Base-by-base conservation (phyloP, 257 asterid species). In the Misopates orontium region DNA sequence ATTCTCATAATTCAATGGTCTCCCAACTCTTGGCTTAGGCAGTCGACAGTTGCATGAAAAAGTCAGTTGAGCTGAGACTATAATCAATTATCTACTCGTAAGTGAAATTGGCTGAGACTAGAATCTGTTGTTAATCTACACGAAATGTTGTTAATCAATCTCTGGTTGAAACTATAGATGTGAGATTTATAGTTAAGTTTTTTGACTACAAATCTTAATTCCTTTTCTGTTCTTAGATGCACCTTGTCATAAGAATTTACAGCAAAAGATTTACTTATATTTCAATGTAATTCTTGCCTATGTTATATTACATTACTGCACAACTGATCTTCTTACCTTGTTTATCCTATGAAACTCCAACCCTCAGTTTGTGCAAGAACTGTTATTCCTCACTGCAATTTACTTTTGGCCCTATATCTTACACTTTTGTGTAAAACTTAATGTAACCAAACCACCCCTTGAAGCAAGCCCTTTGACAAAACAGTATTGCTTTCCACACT, bases 1-100 rank as follows among this genome's bases (percentile, higher is more conserved):
- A 94, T 75, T 85, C 97, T 47, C 86, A 77, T n/a, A 72, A 69
- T 20, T 56, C 90, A 21, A 90, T 86, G 95, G 79, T 90, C 60
- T 82, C 97, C 36, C 87, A 79, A 60, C 96, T 93, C 74, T 63
- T 80, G 77, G 80, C 81, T 68, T 80, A 81, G 71, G 21, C 31
- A 19, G 19, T 23, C 50, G 22, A 16, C 32, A 40, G 36, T n/a
- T 28, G 45, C 8, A 49, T 67, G 16, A 14, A 49, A 75, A 60
- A 56, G 56, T 56, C 21, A 58, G 28, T 24, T 20, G 36, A 31
- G 44, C 22, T 53, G 36, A 9, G 53, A 11, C 68, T 10, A 7
- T 56, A 7, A 15, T 51, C 53, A 48, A 56, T 25, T 36, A 3
- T 4, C 1, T 36, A 9, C 42, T 3, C n/a, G n/a, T n/a, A n/a